Conservation (phyloP, 768 basidiomycete species). For the Sutorius australiensis region DNA sequence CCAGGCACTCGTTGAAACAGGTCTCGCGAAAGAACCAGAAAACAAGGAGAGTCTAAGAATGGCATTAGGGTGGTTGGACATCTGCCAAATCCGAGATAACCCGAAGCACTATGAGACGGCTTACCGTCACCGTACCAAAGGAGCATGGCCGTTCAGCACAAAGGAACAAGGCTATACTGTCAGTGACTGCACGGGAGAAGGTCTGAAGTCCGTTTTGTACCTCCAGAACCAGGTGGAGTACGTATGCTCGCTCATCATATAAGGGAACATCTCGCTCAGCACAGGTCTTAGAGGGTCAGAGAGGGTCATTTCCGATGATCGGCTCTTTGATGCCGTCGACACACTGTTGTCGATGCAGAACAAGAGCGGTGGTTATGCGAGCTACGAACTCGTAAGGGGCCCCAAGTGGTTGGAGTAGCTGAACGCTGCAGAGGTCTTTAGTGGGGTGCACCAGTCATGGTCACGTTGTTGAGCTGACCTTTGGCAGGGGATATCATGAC, state of each 20-base stretch:
- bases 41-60: slow-evolving; percentile 61
- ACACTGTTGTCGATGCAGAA: slow-evolving; percentile 86
- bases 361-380: slow-evolving; percentile 83
- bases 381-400: slow-evolving; percentile 87
- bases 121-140: slow-evolving; percentile 64
- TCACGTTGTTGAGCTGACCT: neutral
- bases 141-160: slow-evolving; percentile 85
- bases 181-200: slow-evolving; percentile 94
- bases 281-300: slow-evolving; percentile 57
- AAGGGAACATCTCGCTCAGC: slow-evolving; percentile 6
- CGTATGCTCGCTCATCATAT: slow-evolving; percentile 21
- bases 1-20: slow-evolving; percentile 89
- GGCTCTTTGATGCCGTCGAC: slow-evolving; percentile 85
- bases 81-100: slow-evolving; percentile 66
- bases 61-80: slow-evolving; percentile 71
- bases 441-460: slow-evolving; percentile 39
- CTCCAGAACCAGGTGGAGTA: slow-evolving; percentile 81
- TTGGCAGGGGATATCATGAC: slow-evolving; percentile 87
- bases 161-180: slow-evolving; percentile 93
- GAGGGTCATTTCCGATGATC: slow-evolving; percentile 66
- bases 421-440: slow-evolving; percentile 96
- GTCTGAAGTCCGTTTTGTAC: slow-evolving; percentile 85
- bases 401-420: slow-evolving; percentile 76
- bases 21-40: slow-evolving; percentile 67
- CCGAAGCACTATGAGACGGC: slow-evolving; percentile 59